Conservation (phyloP, 1,139 yeast genomes). For the Yamadazyma trypodendri region DNA sequence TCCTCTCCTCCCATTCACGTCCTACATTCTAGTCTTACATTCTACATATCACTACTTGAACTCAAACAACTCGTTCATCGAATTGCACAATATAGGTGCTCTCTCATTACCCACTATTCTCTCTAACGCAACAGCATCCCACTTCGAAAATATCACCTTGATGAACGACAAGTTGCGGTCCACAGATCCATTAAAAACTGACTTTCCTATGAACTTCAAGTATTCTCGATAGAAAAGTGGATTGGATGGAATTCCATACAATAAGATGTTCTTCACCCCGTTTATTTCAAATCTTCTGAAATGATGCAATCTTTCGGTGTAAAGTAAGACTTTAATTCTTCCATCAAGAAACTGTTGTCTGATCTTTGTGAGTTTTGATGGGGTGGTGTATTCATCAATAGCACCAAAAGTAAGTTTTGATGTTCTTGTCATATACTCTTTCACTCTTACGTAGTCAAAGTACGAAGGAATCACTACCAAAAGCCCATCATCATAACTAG, state of each 20-base stretch:
- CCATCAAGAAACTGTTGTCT: conserved; percentile 69
- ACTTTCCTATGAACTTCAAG: conserved; percentile 51
- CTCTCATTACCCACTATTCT: conserved; percentile 81
- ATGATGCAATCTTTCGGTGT: conserved; percentile 92
- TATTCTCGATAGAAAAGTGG: conserved; percentile 82
- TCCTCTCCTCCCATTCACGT: too few species aligned
- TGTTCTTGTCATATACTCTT: conserved; percentile 65
- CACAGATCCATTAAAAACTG: conserved; percentile 43
- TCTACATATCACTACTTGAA: too few species aligned
- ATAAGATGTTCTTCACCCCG: conserved; percentile 82
- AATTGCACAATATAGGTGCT: conserved; percentile 67
- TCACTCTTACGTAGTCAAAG: conserved; percentile 78
- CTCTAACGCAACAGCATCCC: conserved; percentile 81
- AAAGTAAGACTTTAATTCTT: conserved; percentile 67
- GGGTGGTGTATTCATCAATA: conserved; percentile 79
- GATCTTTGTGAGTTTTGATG: conserved; percentile 65
- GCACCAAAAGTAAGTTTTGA: conserved; percentile 63
- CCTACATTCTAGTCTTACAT: too few species aligned
- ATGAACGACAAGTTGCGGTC: conserved; percentile 69
- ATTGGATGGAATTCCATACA: conserved; percentile 84
- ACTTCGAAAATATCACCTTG: conserved; percentile 66
- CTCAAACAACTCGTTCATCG: conserved; percentile 71
- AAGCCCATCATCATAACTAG: conserved; percentile 69
- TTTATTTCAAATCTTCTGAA: conserved; percentile 79
- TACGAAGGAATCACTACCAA: conserved; percentile 82